A percentile compares a stretch with the other conserved stretches of the same genome.
Evolutionary conservation across 306 rosid species (phyloP).

Genomic region (Rosa chinensis): DNA sequence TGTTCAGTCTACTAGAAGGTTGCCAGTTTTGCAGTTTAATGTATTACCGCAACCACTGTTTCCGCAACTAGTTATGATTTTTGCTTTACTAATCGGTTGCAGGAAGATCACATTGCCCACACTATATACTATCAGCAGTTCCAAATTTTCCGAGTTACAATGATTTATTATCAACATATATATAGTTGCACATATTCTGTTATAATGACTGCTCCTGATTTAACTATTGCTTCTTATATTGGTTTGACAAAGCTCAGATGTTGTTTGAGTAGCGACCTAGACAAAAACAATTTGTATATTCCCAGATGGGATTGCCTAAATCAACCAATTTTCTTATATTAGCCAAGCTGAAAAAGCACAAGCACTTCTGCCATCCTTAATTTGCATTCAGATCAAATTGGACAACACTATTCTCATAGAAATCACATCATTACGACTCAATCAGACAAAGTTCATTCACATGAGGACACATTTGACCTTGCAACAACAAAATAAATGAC

Average conservation of each 20-base stretch:
- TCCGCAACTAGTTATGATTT: neutral
- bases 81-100: neutral
- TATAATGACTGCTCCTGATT: neutral
- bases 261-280: neutral
- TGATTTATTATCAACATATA: neutral
- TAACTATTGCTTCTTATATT: neutral
- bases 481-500: slow-evolving; percentile 16
- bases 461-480: slow-evolving; percentile 1
- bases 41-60: neutral
- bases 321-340: neutral
- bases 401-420: neutral
- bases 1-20: neutral
- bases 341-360: neutral
- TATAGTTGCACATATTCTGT: neutral
- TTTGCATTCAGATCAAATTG: neutral
- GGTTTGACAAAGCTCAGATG: neutral
- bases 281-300: neutral
- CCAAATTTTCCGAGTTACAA: neutral
- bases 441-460: slow-evolving; percentile 27
- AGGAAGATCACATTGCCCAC: neutral
- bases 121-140: neutral
- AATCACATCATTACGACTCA: slow-evolving; percentile 6
- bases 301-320: neutral
- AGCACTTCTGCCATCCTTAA: neutral
- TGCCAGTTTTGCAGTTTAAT: neutral